Conservation (phyloP, 2,329 filamentous ascomycete species). For the Fusarium odoratissimum region DNA sequence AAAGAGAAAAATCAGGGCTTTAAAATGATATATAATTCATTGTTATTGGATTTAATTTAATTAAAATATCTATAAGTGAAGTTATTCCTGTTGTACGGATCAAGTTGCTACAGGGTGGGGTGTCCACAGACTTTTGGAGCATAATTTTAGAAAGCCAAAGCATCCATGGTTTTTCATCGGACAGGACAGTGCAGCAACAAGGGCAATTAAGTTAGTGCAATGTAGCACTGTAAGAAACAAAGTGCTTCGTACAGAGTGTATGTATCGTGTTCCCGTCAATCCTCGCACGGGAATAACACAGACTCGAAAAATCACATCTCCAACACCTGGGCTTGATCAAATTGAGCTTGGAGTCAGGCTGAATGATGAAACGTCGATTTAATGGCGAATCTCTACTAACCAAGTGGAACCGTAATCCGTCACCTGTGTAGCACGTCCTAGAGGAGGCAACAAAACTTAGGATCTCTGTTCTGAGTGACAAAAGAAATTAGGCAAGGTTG, state of each 20-base stretch:
- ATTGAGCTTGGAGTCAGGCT: constrained; percentile 10
- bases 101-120: too few relatives aligned
- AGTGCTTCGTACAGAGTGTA: background rate
- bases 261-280: background rate
- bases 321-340: constrained; percentile 6
- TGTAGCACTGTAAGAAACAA: constrained; percentile 1
- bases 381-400: constrained; percentile 9
- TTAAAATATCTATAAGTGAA: too few relatives aligned
- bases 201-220: background rate
- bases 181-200: background rate
- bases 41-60: too few relatives aligned
- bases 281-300: constrained; percentile 14
- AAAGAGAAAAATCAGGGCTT: too few relatives aligned
- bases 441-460: background rate
- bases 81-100: too few relatives aligned
- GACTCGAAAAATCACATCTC: background rate
- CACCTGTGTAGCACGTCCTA: background rate
- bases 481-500: background rate
- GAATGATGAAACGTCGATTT: constrained; percentile 36
- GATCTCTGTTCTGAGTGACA: background rate
- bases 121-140: too few relatives aligned
- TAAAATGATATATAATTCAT: too few relatives aligned
- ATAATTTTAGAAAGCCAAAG: background rate
- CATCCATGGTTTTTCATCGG: background rate
- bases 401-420: constrained; percentile 16